phyloP scores from a whole-genome alignment of 1,139 yeast species.

The Candida freyschussii region DNA sequence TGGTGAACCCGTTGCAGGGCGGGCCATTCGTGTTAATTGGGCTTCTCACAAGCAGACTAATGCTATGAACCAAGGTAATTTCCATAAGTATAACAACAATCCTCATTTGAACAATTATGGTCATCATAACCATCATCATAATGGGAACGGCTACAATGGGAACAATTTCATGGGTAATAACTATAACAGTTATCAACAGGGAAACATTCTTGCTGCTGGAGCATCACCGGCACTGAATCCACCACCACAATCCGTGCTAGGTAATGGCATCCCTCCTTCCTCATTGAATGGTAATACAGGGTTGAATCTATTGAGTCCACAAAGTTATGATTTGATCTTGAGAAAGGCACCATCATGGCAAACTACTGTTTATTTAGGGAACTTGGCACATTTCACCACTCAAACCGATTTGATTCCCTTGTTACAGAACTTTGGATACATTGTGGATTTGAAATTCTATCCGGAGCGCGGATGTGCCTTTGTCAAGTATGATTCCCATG shows the following conservation, averaged over 20 bases:
- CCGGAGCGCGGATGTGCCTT: constrained; percentile 84
- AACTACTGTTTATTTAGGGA: constrained; percentile 87
- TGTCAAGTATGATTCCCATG: constrained; percentile 82
- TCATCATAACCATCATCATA: constrained; percentile 9
- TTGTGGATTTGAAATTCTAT: constrained; percentile 75
- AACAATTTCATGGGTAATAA: constrained; percentile 2
- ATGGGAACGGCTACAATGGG: constrained; percentile 6
- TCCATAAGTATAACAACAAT: constrained; percentile 6
- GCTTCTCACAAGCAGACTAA: constrained; percentile 66
- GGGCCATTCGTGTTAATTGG: constrained; percentile 84
- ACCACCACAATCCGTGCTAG: constrained; percentile 4
- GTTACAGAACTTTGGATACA: constrained; percentile 74
- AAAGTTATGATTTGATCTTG: constrained; percentile 62
- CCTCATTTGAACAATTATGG: constrained; percentile 7
- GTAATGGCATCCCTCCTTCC: constrained; percentile 4
- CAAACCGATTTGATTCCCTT: constrained; percentile 74
- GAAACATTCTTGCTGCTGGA: constrained; percentile 1
- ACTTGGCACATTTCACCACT: constrained; percentile 70
- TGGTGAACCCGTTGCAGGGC: constrained; percentile 66
- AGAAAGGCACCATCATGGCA: constrained; percentile 81
- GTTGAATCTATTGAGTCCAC: constrained; percentile 39
- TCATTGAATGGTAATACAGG: constrained; percentile 10
- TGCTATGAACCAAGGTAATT: constrained; percentile 9
- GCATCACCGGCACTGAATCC: constrained; percentile 2
- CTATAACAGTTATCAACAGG: constrained; percentile 3